Evolutionary conservation across 371 early-diverging fungal genomes (phyloP), one percentile per base, ranked within the genome.

Genomic region (Rhizopus microsporus): DNA sequence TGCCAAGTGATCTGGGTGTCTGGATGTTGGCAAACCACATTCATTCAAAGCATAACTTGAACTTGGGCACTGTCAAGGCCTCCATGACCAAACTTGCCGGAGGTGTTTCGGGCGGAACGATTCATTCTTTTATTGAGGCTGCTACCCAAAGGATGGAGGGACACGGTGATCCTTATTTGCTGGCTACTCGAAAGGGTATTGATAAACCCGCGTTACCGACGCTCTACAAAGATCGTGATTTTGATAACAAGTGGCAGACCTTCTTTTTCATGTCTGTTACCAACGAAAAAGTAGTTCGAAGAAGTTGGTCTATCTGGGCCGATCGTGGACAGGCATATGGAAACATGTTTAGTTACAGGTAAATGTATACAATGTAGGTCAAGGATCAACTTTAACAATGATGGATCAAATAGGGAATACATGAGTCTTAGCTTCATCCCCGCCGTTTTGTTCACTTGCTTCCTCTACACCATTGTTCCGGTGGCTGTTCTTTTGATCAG

Each of bases 1-100:
- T 97, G 8, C 92, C 93, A 0, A 82, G 88, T 13, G 93, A 93
- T 57, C 63, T 94, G 7, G 91, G 92, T 31, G 62, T 55, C 4
- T 66, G 33, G 29, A 75, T 72, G 72, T 64, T 85, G 6, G 75
- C 69, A 1, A 63, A 83, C 10, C 77, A 80, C 53, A 67, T 81
- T 33, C 85, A 75, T n/a, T 61, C 67, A 33, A 75, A 78, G 42
- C 66, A 86, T 51, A 63, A 74, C 5, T 57, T 82, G 51, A 60
- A 80, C 40, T 68, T 82, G 15, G 69, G 76, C 4, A 62, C 75
- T 30, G 86, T 86, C 13, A 84, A 89, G 65, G 73, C 79, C 54
- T 86, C 84, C 2, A 63, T 93, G 5, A 66, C 59, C 5, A 66
- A 76, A 7, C 31, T 82, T 7, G 58, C 61, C 5, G 79, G 80